Base-by-base conservation (phyloP, 2,329 filamentous ascomycete species). In the Metarhizium sp. region DNA sequence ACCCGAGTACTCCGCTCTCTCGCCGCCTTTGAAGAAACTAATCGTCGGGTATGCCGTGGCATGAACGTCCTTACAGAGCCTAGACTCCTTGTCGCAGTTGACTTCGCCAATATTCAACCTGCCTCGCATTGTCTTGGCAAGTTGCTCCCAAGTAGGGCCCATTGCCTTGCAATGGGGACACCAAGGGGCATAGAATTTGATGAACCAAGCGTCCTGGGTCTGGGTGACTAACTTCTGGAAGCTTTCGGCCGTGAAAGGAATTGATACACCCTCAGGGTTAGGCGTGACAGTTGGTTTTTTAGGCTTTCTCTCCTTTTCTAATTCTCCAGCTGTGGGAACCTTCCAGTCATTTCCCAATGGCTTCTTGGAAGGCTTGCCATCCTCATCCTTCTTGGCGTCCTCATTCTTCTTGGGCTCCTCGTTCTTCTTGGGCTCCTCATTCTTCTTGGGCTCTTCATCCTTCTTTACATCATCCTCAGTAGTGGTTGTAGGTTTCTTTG, bases 111-210 rank as follows among this genome's bases (percentile, higher is more conserved):
- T 79, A 67, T 97, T 96, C 57, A 99, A 82, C 60, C 83, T 85
- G 47, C 87, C 88, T 70, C 91, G 84, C 89, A 96, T 94, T 66
- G 92, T 90, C 68, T 92, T 91, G 48, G 88, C 88, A 72, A 99
- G 83, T 64, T 92, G 88, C 59, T 84, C 77, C 94, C 94, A 99
- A 60, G 85, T 91, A 2, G 94, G 88, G 40, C 88, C 90, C 79
- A 99, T 84, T 42, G 89, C 89, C 73, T 96, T 89, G 71, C 95
- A 99, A 72, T 99, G 94, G 62, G 86, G 84, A 70, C 94, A 99
- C 94, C 92, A 97, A 6, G 94, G 95, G 18, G 90, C 92, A 69
- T 96, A 97, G 69, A 99, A 97, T 72, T 99, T 99, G 78, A 99
- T 85, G 67, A 99, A 96, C 94, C 94, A 99, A 6, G 92, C 87